Percentiles rank a stretch among this genome's conserved stretches.
These are phyloP conservation scores for Paramarasmius palmivorus DNA, from an alignment of 1,284 basidiomycete species.

Conservation along the genomic window DNA sequence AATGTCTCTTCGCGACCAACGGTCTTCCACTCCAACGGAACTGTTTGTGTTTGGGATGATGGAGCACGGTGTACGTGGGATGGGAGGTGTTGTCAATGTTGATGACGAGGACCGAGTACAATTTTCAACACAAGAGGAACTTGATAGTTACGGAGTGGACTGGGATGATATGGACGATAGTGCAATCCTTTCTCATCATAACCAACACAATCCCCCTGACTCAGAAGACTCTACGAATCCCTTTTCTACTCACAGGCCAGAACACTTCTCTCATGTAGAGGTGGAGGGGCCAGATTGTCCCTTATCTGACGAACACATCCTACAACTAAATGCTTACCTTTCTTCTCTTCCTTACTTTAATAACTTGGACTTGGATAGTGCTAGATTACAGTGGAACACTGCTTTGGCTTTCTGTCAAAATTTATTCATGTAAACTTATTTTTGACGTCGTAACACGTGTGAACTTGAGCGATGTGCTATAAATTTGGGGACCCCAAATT, in stretches of 20 bases:
- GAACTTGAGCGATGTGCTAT: no score
- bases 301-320: background rate
- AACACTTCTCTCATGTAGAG: background rate
- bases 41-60: constrained; percentile 12
- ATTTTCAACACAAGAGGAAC: background rate
- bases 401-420: background rate
- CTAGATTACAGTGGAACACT: background rate
- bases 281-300: background rate
- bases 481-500: no score
- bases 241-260: background rate
- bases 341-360: background rate
- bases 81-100: background rate
- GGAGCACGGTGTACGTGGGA: constrained; percentile 1
- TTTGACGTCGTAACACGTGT: no score
- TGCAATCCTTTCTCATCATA: background rate
- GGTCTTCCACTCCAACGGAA: background rate
- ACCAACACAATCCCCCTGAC: background rate
- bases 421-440: no score
- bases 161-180: background rate
- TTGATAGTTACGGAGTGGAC: background rate
- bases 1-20: background rate
- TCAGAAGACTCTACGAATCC: background rate
- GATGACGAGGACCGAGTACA: background rate
- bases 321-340: background rate
- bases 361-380: background rate